Conservation (phyloP, 768 basidiomycete genomes). For the Boletus patriciae region DNA sequence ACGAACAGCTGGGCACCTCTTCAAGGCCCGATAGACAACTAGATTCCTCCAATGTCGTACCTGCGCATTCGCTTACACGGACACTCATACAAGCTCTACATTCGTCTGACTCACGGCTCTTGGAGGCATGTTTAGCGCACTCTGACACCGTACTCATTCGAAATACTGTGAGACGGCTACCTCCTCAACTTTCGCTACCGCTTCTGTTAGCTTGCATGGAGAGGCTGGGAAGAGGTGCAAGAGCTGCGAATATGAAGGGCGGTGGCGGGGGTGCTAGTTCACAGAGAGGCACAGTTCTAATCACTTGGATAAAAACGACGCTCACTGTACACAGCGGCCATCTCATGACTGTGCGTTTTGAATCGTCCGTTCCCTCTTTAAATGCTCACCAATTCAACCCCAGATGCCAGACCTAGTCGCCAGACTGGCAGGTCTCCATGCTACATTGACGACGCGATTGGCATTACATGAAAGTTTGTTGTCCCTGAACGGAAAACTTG, state of each 20-base stretch:
- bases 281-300: conserved; percentile 67
- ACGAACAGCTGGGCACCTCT: conserved; percentile 40
- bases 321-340: conserved; percentile 85
- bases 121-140: conserved; percentile 86
- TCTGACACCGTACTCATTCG: conserved; percentile 78
- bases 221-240: conserved; percentile 73
- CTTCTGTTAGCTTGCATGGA: conserved; percentile 88
- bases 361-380: not conserved
- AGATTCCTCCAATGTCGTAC: conserved; percentile 46
- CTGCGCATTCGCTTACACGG: conserved; percentile 85
- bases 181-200: conserved; percentile 82
- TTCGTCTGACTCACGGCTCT: conserved; percentile 83
- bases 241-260: conserved; percentile 72
- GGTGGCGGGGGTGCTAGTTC: conserved; percentile 78
- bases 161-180: conserved; percentile 84
- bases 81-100: conserved; percentile 96
- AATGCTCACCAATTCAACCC: conserved; percentile 11
- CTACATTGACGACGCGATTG: conserved; percentile 75
- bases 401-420: conserved; percentile 93
- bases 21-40: conserved; percentile 17
- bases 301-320: conserved; percentile 79
- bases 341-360: conserved; percentile 81
- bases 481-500: conserved; percentile 84
- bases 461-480: conserved; percentile 82
- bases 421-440: conserved; percentile 80